These are phyloP conservation scores for Corniculantispora saksenae DNA, from an alignment of 2,329 filamentous ascomycete species.

Conservation along the genomic window DNA sequence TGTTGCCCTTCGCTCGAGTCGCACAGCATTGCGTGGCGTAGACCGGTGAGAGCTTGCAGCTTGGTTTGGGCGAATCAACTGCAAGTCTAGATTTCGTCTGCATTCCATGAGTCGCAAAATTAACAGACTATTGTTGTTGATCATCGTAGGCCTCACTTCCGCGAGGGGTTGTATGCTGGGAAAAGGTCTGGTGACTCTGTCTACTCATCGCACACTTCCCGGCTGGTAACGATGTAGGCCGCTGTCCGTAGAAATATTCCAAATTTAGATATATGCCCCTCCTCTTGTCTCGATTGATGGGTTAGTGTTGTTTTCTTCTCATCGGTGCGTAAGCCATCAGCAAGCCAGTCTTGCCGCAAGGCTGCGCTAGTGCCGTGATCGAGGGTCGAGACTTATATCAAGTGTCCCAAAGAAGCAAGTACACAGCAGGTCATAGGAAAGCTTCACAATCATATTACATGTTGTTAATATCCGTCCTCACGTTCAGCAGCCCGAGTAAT, in stretches of 20 bases:
- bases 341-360: background rate
- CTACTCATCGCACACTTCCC: background rate
- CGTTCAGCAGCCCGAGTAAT: no score
- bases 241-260: no score
- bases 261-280: no score
- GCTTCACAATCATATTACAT: background rate
- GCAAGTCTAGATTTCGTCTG: background rate
- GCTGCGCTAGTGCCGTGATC: background rate
- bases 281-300: background rate
- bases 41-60: constrained; percentile 18
- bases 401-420: background rate
- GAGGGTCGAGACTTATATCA: background rate
- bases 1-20: constrained; percentile 2
- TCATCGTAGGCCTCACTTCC: background rate
- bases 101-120: background rate
- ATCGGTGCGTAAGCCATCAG: background rate
- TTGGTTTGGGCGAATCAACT: background rate
- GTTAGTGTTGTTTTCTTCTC: background rate
- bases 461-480: no score
- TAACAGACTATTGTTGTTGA: background rate
- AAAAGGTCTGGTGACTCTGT: background rate
- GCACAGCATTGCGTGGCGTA: constrained; percentile 16
- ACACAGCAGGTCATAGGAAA: background rate
- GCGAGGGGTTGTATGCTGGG: background rate
- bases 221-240: no score